These are phyloP conservation scores for Rhizophlyctis rosea DNA, from an alignment of 192 early-diverging fungal species.

Conservation along the genomic window DNA sequence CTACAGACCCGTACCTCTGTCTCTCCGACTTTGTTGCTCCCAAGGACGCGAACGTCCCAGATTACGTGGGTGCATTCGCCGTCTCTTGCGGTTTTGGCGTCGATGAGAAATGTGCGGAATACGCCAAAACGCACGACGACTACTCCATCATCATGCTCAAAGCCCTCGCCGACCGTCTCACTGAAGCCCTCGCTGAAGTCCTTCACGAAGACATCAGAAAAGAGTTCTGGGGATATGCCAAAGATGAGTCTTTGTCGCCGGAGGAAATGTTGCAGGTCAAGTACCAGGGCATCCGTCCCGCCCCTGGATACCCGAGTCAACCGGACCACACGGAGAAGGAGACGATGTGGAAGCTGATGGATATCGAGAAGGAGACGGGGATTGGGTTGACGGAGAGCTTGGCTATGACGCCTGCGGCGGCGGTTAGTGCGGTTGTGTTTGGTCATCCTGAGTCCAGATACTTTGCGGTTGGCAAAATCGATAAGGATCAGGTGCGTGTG, in stretches of 20 bases:
- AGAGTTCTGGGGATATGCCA: slow-evolving; percentile 84
- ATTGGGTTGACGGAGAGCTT: slow-evolving; percentile 89
- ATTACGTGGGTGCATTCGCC: slow-evolving; percentile 90
- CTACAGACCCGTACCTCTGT: slow-evolving; percentile 79
- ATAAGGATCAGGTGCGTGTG: slow-evolving; percentile 76
- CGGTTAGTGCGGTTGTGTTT: slow-evolving; percentile 77
- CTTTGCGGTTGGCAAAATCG: slow-evolving; percentile 95
- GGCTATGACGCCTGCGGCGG: slow-evolving; percentile 90
- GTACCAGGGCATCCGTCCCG: slow-evolving; percentile 94
- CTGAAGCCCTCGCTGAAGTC: slow-evolving; percentile 87
- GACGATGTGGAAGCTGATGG: slow-evolving; percentile 88
- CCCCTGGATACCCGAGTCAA: slow-evolving; percentile 92
- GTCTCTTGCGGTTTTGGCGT: slow-evolving; percentile 88
- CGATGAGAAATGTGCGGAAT: slow-evolving; percentile 80
- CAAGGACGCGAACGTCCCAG: slow-evolving; percentile 63
- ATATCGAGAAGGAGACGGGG: slow-evolving; percentile 74
- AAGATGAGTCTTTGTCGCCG: slow-evolving; percentile 69
- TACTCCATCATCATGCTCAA: slow-evolving; percentile 94
- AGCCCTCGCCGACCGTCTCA: slow-evolving; percentile 89
- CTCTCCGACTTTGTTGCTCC: slow-evolving; percentile 93
- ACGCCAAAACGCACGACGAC: slow-evolving; percentile 80
- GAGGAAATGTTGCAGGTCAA: slow-evolving; percentile 85
- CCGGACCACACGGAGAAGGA: slow-evolving; percentile 93
- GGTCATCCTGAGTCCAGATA: slow-evolving; percentile 76
- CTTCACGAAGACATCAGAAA: slow-evolving; percentile 88